Base-by-base conservation (phyloP, 108 stramenopile genomes). In the Stephanodiscus triporus region DNA sequence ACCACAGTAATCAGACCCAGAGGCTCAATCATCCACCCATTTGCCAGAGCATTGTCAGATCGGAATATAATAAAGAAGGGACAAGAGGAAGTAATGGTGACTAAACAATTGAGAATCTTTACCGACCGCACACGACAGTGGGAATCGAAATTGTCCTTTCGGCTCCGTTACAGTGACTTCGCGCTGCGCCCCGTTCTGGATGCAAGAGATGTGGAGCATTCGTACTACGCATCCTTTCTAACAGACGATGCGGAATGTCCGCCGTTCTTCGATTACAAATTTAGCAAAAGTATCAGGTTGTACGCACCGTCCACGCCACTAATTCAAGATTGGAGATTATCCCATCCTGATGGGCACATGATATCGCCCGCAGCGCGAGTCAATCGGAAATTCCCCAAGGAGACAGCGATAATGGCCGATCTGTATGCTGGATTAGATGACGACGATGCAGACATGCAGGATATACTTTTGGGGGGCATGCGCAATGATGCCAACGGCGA, bases 81-180 rank as follows among this genome's bases (percentile, higher is more conserved):
- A 9, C 61, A 70, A 29, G 87, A 91, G 47, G 79, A 87, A 72
- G 24, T 56, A 30, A 36, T 62, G 9, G 72, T 82, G 43, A 89
- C 87, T 4, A 64, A 70, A 50, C 82, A 73, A 70, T 57, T 93
- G 29, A 64, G 73, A 26, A 70, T 86, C 27, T 85, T 88, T 54
- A 86, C 80, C 6, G 84, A 86, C 55, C 83, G 93, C 53, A 72
- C 93, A 2, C 76, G 88, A 45, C 89, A 91, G 74, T 91, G 90
- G 90, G 90, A 94, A 70, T 73, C 84, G 19, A 81, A 74, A 40
- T 65, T 83, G 51, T 83, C 90, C 1, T 83, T 88, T 63, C 84
- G 86, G 16, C 54, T 89, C 13, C 67, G 82, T 11, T 63, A 61
- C 0, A 38, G 48, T 4, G 78, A 81, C 71, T 78, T 45, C 45